A percentile compares a stretch with the other conserved stretches of the same genome.
Evolutionary conservation across 2,329 filamentous ascomycete genomes (phyloP).

Genomic region (Cryphonectria nitschkei): DNA sequence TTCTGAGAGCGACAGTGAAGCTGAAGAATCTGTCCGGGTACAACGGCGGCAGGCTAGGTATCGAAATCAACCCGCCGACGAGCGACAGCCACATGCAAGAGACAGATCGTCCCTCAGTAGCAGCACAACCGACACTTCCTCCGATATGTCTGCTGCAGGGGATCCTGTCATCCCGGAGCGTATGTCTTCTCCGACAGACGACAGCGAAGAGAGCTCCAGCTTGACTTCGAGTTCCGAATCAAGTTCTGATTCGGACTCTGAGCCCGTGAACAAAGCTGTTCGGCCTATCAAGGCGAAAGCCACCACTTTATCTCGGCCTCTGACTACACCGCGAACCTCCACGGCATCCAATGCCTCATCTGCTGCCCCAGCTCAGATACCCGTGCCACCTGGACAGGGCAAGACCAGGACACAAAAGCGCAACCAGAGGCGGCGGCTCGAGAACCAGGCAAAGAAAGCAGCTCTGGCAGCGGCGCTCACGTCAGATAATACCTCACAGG

Average conservation of each 20-base stretch:
- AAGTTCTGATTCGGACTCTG: slow-evolving; percentile 44
- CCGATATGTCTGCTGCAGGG: slow-evolving; percentile 3
- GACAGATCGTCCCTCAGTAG: slow-evolving; percentile 5
- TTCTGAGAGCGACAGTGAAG: neutral
- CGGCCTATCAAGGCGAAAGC: slow-evolving; percentile 29
- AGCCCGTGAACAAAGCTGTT: slow-evolving; percentile 32
- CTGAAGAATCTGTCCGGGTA: neutral
- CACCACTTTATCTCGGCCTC: neutral
- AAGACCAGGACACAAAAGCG: slow-evolving; percentile 52
- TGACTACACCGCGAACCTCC: neutral
- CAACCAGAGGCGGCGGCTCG: slow-evolving; percentile 52
- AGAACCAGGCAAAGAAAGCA: slow-evolving; percentile 29
- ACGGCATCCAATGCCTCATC: neutral
- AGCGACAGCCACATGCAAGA: neutral
- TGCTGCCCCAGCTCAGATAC: neutral
- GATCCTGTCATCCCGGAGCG: neutral
- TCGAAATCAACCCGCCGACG: neutral
- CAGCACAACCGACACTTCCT: slow-evolving; percentile 11
- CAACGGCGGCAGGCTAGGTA: neutral
- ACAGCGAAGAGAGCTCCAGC: slow-evolving; percentile 18
- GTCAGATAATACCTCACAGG: slow-evolving; percentile 6
- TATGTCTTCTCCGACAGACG: slow-evolving; percentile 11
- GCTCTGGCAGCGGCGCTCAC: slow-evolving; percentile 5
- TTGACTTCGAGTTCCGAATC: slow-evolving; percentile 35
- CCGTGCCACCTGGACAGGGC: slow-evolving; percentile 35